These are phyloP conservation scores for Gastrodia elata DNA, from an alignment of 106 monocot genomes.

Conservation along the genomic window DNA sequence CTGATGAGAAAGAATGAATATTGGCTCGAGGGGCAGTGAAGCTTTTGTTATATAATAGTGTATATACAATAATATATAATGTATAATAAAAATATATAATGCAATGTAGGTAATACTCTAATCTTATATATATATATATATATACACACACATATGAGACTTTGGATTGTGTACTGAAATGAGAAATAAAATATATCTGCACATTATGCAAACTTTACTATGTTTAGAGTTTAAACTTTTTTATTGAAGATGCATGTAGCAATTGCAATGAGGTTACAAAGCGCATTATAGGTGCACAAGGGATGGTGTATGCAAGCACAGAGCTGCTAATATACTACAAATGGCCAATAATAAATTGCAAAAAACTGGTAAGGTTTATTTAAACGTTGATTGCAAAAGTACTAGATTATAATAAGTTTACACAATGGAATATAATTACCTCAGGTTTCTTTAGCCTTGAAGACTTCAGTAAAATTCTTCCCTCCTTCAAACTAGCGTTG, in stretches of 20 bases:
- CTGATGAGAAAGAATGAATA: too few species aligned
- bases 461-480: constrained; percentile 23
- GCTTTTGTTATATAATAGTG: too few species aligned
- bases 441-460: constrained; percentile 19
- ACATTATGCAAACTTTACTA: too few species aligned
- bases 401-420: not conserved
- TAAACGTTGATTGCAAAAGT: not conserved
- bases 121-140: too few species aligned
- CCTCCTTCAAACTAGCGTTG: constrained; percentile 27
- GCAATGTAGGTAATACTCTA: too few species aligned
- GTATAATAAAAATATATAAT: too few species aligned
- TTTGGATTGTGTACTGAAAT: too few species aligned
- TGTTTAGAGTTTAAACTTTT: too few species aligned
- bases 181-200: too few species aligned
- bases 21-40: too few species aligned
- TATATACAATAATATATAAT: too few species aligned
- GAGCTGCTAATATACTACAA: not conserved
- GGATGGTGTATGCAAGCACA: not conserved
- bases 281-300: not conserved
- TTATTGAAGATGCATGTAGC: not conserved
- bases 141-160: too few species aligned
- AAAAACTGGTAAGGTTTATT: not conserved
- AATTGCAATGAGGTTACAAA: not conserved
- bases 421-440: constrained; percentile 26
- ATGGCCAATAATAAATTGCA: not conserved